Evolutionary conservation across 2,329 filamentous ascomycete species (phyloP), one percentile per base, ranked within the genome.

Genomic region (Colletotrichum orbiculare): DNA sequence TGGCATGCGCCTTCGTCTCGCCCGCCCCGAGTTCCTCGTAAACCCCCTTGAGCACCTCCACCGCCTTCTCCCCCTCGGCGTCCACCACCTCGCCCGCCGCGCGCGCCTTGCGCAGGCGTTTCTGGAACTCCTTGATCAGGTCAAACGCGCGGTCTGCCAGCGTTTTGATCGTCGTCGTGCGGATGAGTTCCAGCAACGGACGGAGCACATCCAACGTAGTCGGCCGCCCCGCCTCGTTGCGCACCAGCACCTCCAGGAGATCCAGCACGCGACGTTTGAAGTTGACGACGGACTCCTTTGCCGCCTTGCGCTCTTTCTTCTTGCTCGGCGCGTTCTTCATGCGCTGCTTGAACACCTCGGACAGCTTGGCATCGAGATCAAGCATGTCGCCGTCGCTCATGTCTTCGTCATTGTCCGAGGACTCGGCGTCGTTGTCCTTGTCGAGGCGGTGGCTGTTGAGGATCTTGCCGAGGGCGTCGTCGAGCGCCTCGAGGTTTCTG

Each of bases 351-450:
- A 98, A 96, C 67, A 97, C 93, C 68, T 92, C 92, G 54, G 89
- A 88, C 4, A 99, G 87, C 73, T 95, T 91, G 10, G 87, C 86
- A 72, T 98, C 95, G 13, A 98, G 82, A 4, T 89, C 89, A 79
- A 97, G 89, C 96, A 98, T 98, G 74, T 97, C 91, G 15, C 95
- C 94, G 78, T 98, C 95, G 67, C 93, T 91, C 94, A 99, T 97
- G 77, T 97, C 93, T 3, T 87, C 89, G 65, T 91, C 91, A 9
- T 85, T 85, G 37, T 88, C 88, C 1, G 83, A 85, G 1, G 82
- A 82, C 3, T 85, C 84, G 2, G 84, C 85, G 1, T 84, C 81
- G 13, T 77, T 79, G 67, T 89, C 86, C 57, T 89, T 85, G 73
- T 90, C 86, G 25, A 88, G 79, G 8, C 82, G 80, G 66, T 91